Evolutionary conservation across 805 yeast species (phyloP).

Genomic region (Starmerella floricola): DNA sequence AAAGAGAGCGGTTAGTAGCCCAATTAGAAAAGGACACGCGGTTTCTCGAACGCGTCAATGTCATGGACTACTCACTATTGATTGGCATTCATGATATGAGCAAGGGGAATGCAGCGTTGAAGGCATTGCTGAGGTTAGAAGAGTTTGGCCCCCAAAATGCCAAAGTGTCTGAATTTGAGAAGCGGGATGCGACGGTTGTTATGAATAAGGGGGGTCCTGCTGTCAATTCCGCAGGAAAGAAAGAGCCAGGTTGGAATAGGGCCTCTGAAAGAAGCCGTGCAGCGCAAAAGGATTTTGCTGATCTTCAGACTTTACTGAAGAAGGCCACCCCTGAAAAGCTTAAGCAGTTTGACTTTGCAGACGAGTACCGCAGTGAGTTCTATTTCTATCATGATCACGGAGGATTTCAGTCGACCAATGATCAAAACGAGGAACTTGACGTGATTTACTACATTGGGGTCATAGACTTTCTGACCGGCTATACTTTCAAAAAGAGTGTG

Average conservation of each 20-base stretch:
- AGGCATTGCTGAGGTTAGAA: slow-evolving; percentile 17
- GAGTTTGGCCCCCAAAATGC: slow-evolving; percentile 23
- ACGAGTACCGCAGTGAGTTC: slow-evolving; percentile 31
- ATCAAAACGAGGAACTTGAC: slow-evolving; percentile 44
- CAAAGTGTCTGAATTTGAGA: slow-evolving; percentile 2
- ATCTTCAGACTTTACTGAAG: slow-evolving; percentile 27
- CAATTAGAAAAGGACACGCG: slow-evolving; percentile 69
- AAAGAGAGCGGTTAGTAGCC: slow-evolving; percentile 43
- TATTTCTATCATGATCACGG: slow-evolving; percentile 71
- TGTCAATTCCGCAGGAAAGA: too few relatives aligned
- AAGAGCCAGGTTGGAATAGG: background rate
- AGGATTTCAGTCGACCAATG: slow-evolving; percentile 66
- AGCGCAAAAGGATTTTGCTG: slow-evolving; percentile 25
- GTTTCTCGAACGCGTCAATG: slow-evolving; percentile 60
- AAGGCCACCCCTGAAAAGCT: slow-evolving; percentile 29
- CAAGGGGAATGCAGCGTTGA: slow-evolving; percentile 38
- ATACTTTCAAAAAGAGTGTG: slow-evolving; percentile 47
- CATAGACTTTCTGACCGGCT: slow-evolving; percentile 77
- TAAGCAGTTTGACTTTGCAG: slow-evolving; percentile 26
- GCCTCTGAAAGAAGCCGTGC: background rate
- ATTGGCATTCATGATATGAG: slow-evolving; percentile 75
- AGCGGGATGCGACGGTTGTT: slow-evolving; percentile 12
- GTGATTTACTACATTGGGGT: slow-evolving; percentile 82
- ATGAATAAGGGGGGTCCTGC: slow-evolving; percentile 1
- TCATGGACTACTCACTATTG: slow-evolving; percentile 89